Percentiles rank a stretch among this genome's conserved stretches.
phyloP scores from a whole-genome alignment of 257 asterid genomes.

The Petunia secreta region DNA sequence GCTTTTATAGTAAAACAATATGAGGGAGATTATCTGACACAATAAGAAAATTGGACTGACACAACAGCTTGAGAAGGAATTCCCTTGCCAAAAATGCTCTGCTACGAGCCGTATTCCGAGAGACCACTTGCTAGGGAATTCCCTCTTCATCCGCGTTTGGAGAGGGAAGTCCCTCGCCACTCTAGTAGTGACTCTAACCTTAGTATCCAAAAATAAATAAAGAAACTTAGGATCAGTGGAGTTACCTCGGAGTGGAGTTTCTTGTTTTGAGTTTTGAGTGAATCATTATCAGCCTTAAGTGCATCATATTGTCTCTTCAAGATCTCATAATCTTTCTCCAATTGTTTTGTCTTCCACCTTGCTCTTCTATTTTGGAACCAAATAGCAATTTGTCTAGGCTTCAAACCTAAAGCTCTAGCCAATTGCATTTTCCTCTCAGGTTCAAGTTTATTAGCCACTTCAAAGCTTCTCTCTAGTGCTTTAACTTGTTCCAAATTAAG shows the following conservation, averaged over 20 bases:
- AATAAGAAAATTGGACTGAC: no score
- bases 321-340: constrained; percentile 80
- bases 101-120: no score
- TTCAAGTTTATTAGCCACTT: constrained; percentile 71
- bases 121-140: no score
- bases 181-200: no score
- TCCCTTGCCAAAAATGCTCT: no score
- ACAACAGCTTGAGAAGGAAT: no score
- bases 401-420: constrained; percentile 75
- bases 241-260: constrained; percentile 70
- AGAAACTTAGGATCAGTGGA: no score
- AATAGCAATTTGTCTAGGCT: constrained; percentile 81
- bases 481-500: constrained; percentile 79
- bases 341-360: constrained; percentile 81
- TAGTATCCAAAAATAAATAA: no score
- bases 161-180: no score
- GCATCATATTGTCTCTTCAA: constrained; percentile 67
- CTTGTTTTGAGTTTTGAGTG: constrained; percentile 72
- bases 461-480: constrained; percentile 90
- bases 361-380: constrained; percentile 97
- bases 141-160: no score
- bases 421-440: constrained; percentile 84
- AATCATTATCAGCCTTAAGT: constrained; percentile 67
- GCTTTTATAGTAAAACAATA: no score
- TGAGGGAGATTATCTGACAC: no score